These are phyloP conservation scores for Rosa hybrid DNA, from an alignment of 331 rosid species.

Conservation along the genomic window DNA sequence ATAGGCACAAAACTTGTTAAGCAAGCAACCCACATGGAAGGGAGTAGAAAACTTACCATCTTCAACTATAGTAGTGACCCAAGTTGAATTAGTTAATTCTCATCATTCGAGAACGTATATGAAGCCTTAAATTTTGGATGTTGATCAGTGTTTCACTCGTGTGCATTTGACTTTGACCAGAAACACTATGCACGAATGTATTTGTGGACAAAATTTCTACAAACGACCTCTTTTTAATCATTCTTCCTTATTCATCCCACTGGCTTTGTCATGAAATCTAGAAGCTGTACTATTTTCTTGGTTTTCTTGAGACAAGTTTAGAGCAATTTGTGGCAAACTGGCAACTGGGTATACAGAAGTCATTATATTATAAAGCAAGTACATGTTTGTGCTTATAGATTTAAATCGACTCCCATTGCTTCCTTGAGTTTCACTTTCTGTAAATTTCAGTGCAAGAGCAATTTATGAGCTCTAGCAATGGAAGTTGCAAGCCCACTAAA, in stretches of 20 bases:
- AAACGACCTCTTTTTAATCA: slow-evolving; percentile 42
- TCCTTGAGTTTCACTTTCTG: slow-evolving; percentile 29
- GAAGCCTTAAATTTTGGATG: slow-evolving; percentile 69
- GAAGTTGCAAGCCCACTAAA: slow-evolving; percentile 49
- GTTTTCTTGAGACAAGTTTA: slow-evolving; percentile 25
- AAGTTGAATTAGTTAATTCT: slow-evolving; percentile 48
- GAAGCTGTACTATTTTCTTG: slow-evolving; percentile 25
- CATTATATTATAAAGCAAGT: slow-evolving; percentile 4
- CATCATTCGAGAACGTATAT: slow-evolving; percentile 63
- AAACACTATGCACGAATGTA: slow-evolving; percentile 44
- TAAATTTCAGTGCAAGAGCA: slow-evolving; percentile 3
- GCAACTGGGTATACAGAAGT: slow-evolving; percentile 18
- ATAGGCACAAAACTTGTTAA: slow-evolving; percentile 29
- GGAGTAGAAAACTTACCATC: slow-evolving; percentile 36
- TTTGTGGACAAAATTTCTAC: slow-evolving; percentile 32
- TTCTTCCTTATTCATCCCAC: slow-evolving; percentile 16
- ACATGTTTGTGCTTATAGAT: slow-evolving; percentile 19
- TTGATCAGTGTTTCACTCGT: slow-evolving; percentile 64
- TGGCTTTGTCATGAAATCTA: slow-evolving; percentile 29
- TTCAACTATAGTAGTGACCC: slow-evolving; percentile 42
- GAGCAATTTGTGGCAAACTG: slow-evolving; percentile 33
- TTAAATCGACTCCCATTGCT: slow-evolving; percentile 19
- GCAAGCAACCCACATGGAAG: slow-evolving; percentile 45
- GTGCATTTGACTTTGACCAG: slow-evolving; percentile 82
- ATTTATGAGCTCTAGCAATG: slow-evolving; percentile 46